Conservation (phyloP, 148 eudicot species). For the Talinum fruticosum region DNA sequence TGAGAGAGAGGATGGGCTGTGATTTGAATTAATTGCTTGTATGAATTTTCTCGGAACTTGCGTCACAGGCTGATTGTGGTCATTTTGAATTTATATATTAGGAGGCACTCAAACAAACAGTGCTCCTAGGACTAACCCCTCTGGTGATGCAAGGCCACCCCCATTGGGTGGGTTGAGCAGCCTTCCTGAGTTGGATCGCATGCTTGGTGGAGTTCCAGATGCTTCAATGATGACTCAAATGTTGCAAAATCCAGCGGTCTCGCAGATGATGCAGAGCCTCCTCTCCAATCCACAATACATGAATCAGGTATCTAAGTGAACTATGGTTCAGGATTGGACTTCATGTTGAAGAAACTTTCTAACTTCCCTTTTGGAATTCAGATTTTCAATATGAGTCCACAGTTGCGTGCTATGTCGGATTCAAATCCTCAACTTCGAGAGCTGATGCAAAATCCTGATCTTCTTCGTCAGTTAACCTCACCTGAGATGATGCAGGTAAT, state of each 20-base stretch:
- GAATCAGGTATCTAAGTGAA: constrained; percentile 59
- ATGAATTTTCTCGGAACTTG: background rate
- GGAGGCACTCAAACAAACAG: constrained; percentile 62
- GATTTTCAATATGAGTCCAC: constrained; percentile 64
- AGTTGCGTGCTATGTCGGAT: constrained; percentile 71
- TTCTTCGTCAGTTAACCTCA: constrained; percentile 64
- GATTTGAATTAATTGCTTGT: background rate
- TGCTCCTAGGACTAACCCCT: constrained; percentile 55
- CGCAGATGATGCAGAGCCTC: constrained; percentile 91
- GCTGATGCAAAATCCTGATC: constrained; percentile 90
- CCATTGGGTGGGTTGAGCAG: constrained; percentile 65
- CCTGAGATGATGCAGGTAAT: constrained; percentile 92
- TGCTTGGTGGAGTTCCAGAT: constrained; percentile 54
- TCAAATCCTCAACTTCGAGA: constrained; percentile 83
- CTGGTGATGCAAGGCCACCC: constrained; percentile 59
- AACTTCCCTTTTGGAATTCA: constrained; percentile 27
- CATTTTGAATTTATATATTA: constrained; percentile 16
- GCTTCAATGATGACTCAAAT: constrained; percentile 58
- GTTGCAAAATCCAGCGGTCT: constrained; percentile 84
- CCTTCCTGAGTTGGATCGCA: constrained; percentile 62
- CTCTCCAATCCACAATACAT: constrained; percentile 82
- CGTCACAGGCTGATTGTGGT: constrained; percentile 3
- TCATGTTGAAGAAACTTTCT: constrained; percentile 8
- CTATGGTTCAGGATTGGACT: background rate
- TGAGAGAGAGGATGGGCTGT: background rate